These are phyloP conservation scores for Gloeopeniophorella convolvens DNA, from an alignment of 768 basidiomycete genomes.

Conservation along the genomic window DNA sequence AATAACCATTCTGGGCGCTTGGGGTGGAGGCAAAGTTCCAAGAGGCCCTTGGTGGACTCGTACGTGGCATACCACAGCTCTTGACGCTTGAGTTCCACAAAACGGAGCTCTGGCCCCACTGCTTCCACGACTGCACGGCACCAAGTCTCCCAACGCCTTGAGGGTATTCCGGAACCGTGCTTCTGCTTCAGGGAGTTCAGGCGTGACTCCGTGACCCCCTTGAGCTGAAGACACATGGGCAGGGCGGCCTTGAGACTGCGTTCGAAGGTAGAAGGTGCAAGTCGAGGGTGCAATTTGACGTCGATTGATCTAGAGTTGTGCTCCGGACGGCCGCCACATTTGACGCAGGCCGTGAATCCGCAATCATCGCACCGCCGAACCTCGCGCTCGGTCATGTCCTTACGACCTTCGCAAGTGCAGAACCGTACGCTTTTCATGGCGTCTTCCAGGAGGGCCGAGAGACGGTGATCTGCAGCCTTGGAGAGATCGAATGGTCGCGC, in stretches of 20 bases:
- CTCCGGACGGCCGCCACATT: slow-evolving; percentile 87
- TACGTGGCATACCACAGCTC: slow-evolving; percentile 82
- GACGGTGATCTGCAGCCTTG: slow-evolving; percentile 36
- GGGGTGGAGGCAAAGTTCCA: slow-evolving; percentile 74
- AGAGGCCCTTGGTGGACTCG: slow-evolving; percentile 57
- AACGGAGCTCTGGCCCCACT: slow-evolving; percentile 60
- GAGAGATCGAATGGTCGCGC: slow-evolving; percentile 66
- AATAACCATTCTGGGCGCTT: slow-evolving; percentile 83
- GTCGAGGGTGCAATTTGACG: slow-evolving; percentile 44
- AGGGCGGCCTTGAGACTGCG: slow-evolving; percentile 69
- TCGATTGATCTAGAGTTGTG: slow-evolving; percentile 65
- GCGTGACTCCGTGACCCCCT: slow-evolving; percentile 40
- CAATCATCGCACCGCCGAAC: slow-evolving; percentile 73
- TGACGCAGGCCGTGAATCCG: slow-evolving; percentile 69
- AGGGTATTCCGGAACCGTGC: slow-evolving; percentile 38
- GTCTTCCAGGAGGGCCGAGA: slow-evolving; percentile 50
- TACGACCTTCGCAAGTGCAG: slow-evolving; percentile 88
- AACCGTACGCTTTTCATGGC: slow-evolving; percentile 71
- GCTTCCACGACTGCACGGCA: slow-evolving; percentile 56
- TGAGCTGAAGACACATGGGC: slow-evolving; percentile 77
- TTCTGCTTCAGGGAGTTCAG: slow-evolving; percentile 45
- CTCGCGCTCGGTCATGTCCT: slow-evolving; percentile 60
- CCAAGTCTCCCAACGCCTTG: slow-evolving; percentile 66
- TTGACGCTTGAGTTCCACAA: slow-evolving; percentile 81
- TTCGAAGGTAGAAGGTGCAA: slow-evolving; percentile 69